Base-by-base conservation (phyloP, 768 basidiomycete species). In the Boletus sensibilis region DNA sequence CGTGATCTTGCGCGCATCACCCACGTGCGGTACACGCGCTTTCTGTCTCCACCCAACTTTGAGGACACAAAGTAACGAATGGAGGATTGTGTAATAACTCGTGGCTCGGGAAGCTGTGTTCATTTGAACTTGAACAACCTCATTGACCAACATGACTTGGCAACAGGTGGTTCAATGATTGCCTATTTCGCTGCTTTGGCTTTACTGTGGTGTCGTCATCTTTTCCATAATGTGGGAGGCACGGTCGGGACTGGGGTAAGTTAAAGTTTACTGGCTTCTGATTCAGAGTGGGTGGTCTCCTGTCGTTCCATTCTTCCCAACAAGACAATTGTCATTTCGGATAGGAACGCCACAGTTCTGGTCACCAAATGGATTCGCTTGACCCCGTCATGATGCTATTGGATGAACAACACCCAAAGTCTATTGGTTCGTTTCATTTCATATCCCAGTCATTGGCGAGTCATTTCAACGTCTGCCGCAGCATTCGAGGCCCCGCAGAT, bases 151-250 rank as follows among this genome's bases (percentile, higher is more conserved):
- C 37, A 42, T 39, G 29, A 38, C 57, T 44, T 55, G 49, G 34
- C 40, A 7, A 23, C 23, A 1, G 46, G 43, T 46, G 27, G 52
- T 10, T 50, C 37, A n/a, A 16, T 38, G 37, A n/a, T 9, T 6
- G 39, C n/a, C n/a, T 5, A 9, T 4, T 11, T 20, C 40, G 11
- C 16, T n/a, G 8, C 16, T 23, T 38, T 50, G 14, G 18, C 39
- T 38, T 38, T 43, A 25, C 53, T 49, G 45, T n/a, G 34, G 52
- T 65, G 49, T 63, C 63, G 66, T 68, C 58, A 68, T 45, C 12
- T 37, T 46, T 62, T 55, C 56, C 57, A 56, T 49, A 56, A 56
- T 39, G 21, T 27, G 27, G 50, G 35, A 52, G 49, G 43, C 21
- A 46, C 52, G 23, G 33, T 51, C 52, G 38, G 21, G 18, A 12